Conservation (phyloP, 768 basidiomycete species). For the Panus rudis region DNA sequence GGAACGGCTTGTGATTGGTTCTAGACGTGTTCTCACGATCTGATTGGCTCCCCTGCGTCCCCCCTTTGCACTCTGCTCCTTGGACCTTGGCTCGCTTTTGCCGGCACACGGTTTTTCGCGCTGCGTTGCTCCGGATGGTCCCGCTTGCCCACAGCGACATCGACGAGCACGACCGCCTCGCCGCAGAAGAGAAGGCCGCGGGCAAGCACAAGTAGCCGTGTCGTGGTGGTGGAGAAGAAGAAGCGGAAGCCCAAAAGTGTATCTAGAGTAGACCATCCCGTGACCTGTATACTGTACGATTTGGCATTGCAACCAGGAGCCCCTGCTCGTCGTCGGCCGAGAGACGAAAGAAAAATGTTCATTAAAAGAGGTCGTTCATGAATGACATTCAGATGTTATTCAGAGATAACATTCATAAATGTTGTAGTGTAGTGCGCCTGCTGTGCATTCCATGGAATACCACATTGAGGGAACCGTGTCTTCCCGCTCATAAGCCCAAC, state of each 20-base stretch:
- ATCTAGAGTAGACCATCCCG: too few relatives aligned
- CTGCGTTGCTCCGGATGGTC: conserved; percentile 4
- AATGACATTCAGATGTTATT: too few relatives aligned
- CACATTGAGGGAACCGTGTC: too few relatives aligned
- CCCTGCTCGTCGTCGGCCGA: neutral
- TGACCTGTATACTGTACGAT: too few relatives aligned
- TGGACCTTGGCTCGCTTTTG: conserved; percentile 1
- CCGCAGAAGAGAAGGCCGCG: conserved; percentile 34
- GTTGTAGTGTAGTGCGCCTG: too few relatives aligned
- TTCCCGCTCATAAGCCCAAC: too few relatives aligned
- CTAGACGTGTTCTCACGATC: conserved; percentile 2
- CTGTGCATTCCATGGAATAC: too few relatives aligned
- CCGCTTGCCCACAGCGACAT: conserved; percentile 49
- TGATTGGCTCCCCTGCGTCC: conserved; percentile 10
- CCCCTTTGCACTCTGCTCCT: neutral
- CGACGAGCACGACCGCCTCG: conserved; percentile 66
- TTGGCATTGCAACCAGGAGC: too few relatives aligned
- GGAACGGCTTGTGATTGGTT: conserved; percentile 21
- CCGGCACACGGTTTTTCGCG: conserved; percentile 1
- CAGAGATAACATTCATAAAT: too few relatives aligned
- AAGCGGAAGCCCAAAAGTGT: too few relatives aligned
- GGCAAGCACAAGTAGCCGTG: neutral
- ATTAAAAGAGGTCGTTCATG: too few relatives aligned
- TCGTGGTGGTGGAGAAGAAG: too few relatives aligned
- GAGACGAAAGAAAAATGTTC: neutral